Evolutionary conservation across 805 yeast species (phyloP), one percentile per base, ranked within the genome.

Genomic region (Maudiozyma barnettii): DNA sequence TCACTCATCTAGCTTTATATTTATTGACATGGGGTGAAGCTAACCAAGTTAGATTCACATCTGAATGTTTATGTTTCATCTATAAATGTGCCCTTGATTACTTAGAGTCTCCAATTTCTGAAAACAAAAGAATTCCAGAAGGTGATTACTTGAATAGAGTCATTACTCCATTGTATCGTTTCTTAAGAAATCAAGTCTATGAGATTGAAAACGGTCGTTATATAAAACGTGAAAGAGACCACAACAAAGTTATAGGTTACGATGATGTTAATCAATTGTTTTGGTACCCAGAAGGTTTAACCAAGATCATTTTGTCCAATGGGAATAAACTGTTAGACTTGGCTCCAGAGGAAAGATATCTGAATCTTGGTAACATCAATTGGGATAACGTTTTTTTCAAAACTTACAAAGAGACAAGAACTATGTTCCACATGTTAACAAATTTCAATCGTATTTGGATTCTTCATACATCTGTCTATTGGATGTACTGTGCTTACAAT

Each of bases 221-320:
- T 56, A 82, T 84, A 51, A 84, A 84, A 67, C 81, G 95, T 70
- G 91, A 85, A 72, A 81, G 73, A 65, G 95, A 85, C 65, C 95
- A 85, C 68, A 82, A 83, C 70, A 73, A 78, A 54, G 73, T 84
- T 54, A 77, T 85, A 61, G 93, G 99, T 68, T 93, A 93, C 68
- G 99, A 93, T 73, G 99, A 93, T 74, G 95, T 93, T 51, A 93
- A 93, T 70, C 99, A 93, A 75, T 77, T 93, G 58, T 93, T 93
- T 72, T 93, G 99, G 99, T 93, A 93, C 70, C 97, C 98, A 44
- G 97, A 93, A 71, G 99, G 99, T 76, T 83, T 93, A 55, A 82
- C 93, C 51, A 83, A 95, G 70, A 90, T 93, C 60, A 78, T 83
- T 44, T 78, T 91, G 60, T 89, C 84, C 64, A 97, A 91, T 65